Conservation (phyloP, 1,284 basidiomycete species). For the Boletellus deceptivus region DNA sequence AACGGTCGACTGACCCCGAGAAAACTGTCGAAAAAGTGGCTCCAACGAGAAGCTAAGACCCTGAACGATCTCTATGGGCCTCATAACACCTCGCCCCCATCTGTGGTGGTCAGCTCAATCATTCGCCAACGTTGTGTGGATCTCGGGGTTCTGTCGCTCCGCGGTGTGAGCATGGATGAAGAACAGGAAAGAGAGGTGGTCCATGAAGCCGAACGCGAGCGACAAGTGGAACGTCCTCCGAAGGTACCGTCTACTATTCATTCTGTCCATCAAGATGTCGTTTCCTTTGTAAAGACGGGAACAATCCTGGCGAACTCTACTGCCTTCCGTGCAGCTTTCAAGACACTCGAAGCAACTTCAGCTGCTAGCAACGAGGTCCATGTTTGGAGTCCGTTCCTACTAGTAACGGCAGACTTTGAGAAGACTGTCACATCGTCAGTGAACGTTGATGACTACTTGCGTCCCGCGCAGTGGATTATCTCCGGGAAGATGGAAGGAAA, state of each 20-base stretch:
- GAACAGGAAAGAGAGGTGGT: background rate
- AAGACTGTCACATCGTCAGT: background rate
- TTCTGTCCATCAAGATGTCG: background rate
- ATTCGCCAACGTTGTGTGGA: background rate
- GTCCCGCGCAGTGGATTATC: conserved; percentile 39
- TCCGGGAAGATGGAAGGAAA: conserved; percentile 12
- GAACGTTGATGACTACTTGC: background rate
- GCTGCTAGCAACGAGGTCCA: background rate
- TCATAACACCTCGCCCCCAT: background rate
- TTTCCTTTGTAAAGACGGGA: background rate
- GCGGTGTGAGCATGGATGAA: background rate
- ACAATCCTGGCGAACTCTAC: background rate
- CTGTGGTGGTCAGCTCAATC: background rate
- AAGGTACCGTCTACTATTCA: background rate
- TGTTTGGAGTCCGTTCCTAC: background rate
- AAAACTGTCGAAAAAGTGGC: background rate
- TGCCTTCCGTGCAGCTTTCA: background rate
- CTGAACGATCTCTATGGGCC: background rate
- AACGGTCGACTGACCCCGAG: background rate
- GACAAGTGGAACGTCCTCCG: background rate
- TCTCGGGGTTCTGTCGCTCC: background rate
- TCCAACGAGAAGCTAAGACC: background rate
- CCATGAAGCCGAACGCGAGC: background rate
- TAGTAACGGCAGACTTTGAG: background rate
- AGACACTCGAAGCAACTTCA: background rate